Percentiles rank a stretch among this genome's conserved stretches.
Conservation (phyloP, 2,329 filamentous ascomycete species). For the Fusarium scirpi region DNA sequence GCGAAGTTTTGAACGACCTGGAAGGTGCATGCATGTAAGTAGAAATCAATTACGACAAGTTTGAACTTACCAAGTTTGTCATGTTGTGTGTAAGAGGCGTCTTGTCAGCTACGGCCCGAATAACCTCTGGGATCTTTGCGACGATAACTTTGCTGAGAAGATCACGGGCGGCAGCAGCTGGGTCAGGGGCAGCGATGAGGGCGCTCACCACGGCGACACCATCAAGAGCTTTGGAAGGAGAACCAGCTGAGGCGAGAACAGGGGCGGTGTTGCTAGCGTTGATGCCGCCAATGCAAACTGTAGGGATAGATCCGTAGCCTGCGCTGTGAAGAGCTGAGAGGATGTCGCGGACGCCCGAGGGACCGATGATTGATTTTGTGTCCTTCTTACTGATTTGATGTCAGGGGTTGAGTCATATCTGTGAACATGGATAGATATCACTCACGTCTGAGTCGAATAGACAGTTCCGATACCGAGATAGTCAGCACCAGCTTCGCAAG, state of each 20-base stretch:
- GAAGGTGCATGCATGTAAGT: background rate
- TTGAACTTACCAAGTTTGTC: conserved; percentile 79
- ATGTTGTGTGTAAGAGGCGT: conserved; percentile 93
- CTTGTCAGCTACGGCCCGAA: conserved; percentile 70
- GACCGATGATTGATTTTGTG: conserved; percentile 75
- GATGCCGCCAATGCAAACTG: conserved; percentile 91
- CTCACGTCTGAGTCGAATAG: conserved; percentile 83
- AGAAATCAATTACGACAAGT: background rate
- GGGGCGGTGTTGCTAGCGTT: conserved; percentile 80
- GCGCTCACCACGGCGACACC: conserved; percentile 92
- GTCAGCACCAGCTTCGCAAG: conserved; percentile 81
- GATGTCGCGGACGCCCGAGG: conserved; percentile 65
- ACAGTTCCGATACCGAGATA: conserved; percentile 94
- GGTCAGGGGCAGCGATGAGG: conserved; percentile 79
- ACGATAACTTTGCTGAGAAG: conserved; percentile 63
- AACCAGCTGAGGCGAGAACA: conserved; percentile 76
- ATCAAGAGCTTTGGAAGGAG: conserved; percentile 71
- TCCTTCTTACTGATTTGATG: conserved; percentile 76
- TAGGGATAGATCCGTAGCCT: conserved; percentile 61
- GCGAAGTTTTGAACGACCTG: conserved; percentile 91
- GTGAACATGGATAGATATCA: conserved; percentile 15
- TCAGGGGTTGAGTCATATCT: conserved; percentile 2
- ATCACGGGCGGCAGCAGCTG: conserved; percentile 70
- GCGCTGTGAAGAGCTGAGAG: conserved; percentile 66
- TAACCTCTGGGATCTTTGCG: conserved; percentile 63